Evolutionary conservation across 257 asterid species (phyloP).

Genomic region (Misopates orontium): DNA sequence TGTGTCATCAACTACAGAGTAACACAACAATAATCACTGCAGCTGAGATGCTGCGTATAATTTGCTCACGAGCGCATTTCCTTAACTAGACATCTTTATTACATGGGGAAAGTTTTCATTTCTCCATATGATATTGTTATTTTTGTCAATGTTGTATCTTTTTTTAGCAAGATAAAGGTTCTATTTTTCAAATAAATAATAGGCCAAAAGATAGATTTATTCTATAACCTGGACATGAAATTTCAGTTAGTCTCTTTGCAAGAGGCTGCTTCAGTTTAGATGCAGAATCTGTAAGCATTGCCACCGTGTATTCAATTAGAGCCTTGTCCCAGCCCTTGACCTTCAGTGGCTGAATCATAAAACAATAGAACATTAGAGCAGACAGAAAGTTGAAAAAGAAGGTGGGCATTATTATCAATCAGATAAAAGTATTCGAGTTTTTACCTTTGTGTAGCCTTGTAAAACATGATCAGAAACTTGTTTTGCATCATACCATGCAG

Average conservation of each 20-base stretch:
- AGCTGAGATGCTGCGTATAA: neutral
- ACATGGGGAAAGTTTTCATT: neutral
- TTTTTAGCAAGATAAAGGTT: neutral
- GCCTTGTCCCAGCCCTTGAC: slow-evolving; percentile 96
- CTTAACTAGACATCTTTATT: slow-evolving; percentile 7
- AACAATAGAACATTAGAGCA: slow-evolving; percentile 20
- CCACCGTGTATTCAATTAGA: slow-evolving; percentile 71
- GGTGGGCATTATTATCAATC: neutral
- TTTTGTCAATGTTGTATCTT: neutral
- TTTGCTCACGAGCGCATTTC: slow-evolving; percentile 2
- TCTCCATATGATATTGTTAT: neutral
- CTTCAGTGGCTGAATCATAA: slow-evolving; percentile 66
- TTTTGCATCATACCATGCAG: slow-evolving; percentile 80
- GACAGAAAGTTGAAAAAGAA: slow-evolving; percentile 14
- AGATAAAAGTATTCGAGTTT: slow-evolving; percentile 18
- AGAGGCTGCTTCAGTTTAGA: slow-evolving; percentile 57
- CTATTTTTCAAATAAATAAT: neutral
- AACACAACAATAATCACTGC: too few relatives aligned
- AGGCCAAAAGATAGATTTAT: slow-evolving; percentile 4
- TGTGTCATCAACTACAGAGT: neutral
- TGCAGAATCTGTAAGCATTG: slow-evolving; percentile 66
- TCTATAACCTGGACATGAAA: slow-evolving; percentile 83
- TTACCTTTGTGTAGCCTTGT: slow-evolving; percentile 92
- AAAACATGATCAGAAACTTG: slow-evolving; percentile 76
- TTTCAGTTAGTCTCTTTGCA: slow-evolving; percentile 55